Percentiles rank a stretch among this genome's conserved stretches.
Evolutionary conservation across 2,329 filamentous ascomycete genomes (phyloP).

Genomic region (Trichophyton verrucosum): DNA sequence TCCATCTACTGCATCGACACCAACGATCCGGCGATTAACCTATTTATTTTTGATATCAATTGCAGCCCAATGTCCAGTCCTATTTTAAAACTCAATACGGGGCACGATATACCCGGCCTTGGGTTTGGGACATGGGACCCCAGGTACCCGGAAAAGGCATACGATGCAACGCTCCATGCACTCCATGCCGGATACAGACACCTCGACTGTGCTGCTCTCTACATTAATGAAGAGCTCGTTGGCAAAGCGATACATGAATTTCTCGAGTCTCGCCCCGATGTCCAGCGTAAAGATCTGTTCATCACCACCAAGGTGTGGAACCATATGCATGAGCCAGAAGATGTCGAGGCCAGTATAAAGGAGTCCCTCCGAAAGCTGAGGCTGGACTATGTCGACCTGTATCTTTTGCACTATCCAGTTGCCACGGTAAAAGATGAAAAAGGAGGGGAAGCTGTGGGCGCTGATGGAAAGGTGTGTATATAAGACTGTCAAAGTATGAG

Average conservation of each 20-base stretch:
- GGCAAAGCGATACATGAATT: conserved; percentile 44
- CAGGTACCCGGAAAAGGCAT: conserved; percentile 49
- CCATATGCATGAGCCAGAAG: conserved; percentile 38
- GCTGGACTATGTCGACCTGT: conserved; percentile 60
- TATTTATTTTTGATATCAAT: not conserved
- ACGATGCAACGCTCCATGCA: conserved; percentile 41
- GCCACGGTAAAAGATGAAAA: conserved; percentile 20
- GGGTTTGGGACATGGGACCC: conserved; percentile 50
- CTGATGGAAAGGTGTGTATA: conserved; percentile 2
- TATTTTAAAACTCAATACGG: conserved; percentile 44
- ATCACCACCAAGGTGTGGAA: conserved; percentile 44
- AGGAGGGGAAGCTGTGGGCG: conserved; percentile 1
- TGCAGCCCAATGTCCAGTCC: not conserved
- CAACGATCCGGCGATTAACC: not conserved
- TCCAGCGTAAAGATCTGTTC: conserved; percentile 41
- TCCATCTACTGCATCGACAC: not conserved
- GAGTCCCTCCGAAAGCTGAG: conserved; percentile 53
- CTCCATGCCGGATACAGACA: conserved; percentile 42
- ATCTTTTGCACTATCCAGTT: conserved; percentile 44
- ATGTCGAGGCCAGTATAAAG: conserved; percentile 42
- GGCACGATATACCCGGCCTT: conserved; percentile 49
- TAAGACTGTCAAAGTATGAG: conserved; percentile 8
- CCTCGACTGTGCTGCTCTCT: conserved; percentile 45
- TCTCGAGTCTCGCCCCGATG: conserved; percentile 35
- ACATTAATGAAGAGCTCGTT: conserved; percentile 43